A percentile compares a stretch with the other conserved stretches of the same genome.
phyloP scores from a whole-genome alignment of 164 flowering plant genomes.

The Brasenia schreberi region DNA sequence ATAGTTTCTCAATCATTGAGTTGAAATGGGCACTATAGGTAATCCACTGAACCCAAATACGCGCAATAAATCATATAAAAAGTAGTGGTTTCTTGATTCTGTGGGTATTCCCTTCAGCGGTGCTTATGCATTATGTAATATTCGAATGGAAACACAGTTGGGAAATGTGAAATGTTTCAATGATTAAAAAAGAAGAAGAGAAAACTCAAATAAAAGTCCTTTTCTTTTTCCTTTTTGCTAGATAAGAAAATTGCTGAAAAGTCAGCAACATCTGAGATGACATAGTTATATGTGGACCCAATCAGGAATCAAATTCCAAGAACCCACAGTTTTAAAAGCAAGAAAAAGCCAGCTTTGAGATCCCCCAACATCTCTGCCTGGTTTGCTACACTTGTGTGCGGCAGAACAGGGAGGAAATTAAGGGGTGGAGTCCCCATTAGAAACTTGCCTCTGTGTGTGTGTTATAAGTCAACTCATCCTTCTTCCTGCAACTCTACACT shows the following conservation, averaged over 20 bases:
- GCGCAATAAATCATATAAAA: background rate
- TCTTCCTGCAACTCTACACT: conserved; percentile 4
- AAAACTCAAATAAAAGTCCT: background rate
- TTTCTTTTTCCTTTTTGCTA: too few relatives aligned
- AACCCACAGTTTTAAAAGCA: conserved; percentile 10
- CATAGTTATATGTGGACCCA: conserved; percentile 3
- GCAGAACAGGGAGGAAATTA: conserved; percentile 79
- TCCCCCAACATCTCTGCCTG: conserved; percentile 39
- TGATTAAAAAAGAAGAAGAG: conserved; percentile 3
- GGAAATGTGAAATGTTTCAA: conserved; percentile 3
- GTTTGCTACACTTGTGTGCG: conserved; percentile 51
- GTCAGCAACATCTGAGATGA: background rate
- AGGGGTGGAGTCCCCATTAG: conserved; percentile 21
- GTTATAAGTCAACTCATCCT: conserved; percentile 8
- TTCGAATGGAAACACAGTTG: conserved; percentile 11
- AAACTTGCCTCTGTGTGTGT: too few relatives aligned
- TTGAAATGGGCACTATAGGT: background rate
- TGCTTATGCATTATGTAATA: background rate
- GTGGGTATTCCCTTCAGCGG: background rate
- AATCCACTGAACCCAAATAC: background rate
- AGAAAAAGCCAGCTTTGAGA: conserved; percentile 18
- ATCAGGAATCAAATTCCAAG: background rate
- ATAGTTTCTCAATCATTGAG: background rate
- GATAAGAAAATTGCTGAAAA: too few relatives aligned
- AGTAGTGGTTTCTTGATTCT: background rate